A percentile compares a stretch with the other conserved stretches of the same genome.
phyloP scores from a whole-genome alignment of 805 yeast species.

The Cyberlindnera americana region DNA sequence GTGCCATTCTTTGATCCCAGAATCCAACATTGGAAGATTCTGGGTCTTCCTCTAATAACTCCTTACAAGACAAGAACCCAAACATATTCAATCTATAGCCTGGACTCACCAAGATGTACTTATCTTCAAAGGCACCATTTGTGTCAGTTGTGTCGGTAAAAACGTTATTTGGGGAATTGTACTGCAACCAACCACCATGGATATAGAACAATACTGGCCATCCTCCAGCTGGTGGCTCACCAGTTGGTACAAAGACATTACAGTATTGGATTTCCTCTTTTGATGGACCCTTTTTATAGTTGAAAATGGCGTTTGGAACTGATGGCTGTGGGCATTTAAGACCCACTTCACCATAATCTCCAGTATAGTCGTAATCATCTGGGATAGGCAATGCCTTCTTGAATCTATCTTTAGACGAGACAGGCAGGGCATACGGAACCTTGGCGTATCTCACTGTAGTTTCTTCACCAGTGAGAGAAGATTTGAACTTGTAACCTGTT shows the following conservation, averaged over 20 bases:
- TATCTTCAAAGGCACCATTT: constrained; percentile 28
- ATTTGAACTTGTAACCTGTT: constrained; percentile 26
- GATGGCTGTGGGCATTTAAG: constrained; percentile 37
- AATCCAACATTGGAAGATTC: constrained; percentile 26
- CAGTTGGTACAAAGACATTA: constrained; percentile 39
- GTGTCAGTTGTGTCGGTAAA: constrained; percentile 26
- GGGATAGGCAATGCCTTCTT: constrained; percentile 33
- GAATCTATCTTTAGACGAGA: constrained; percentile 32
- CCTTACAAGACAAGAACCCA: constrained; percentile 38
- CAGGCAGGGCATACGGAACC: constrained; percentile 35
- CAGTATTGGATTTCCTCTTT: constrained; percentile 33
- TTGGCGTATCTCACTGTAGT: constrained; percentile 29
- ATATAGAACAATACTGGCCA: constrained; percentile 41
- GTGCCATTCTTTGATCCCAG: constrained; percentile 44
- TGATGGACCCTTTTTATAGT: constrained; percentile 16
- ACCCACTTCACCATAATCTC: constrained; percentile 35
- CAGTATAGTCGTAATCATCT: constrained; percentile 34
- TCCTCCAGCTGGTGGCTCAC: constrained; percentile 33
- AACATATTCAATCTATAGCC: constrained; percentile 40
- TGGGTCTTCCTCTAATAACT: constrained; percentile 27
- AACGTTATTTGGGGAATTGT: constrained; percentile 18
- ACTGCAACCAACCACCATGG: constrained; percentile 44
- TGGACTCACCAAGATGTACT: constrained; percentile 35
- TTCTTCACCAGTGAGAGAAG: constrained; percentile 11
- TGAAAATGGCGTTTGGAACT: constrained; percentile 28